phyloP scores from a whole-genome alignment of 2,329 filamentous ascomycete genomes.

The Cadophora sp. region DNA sequence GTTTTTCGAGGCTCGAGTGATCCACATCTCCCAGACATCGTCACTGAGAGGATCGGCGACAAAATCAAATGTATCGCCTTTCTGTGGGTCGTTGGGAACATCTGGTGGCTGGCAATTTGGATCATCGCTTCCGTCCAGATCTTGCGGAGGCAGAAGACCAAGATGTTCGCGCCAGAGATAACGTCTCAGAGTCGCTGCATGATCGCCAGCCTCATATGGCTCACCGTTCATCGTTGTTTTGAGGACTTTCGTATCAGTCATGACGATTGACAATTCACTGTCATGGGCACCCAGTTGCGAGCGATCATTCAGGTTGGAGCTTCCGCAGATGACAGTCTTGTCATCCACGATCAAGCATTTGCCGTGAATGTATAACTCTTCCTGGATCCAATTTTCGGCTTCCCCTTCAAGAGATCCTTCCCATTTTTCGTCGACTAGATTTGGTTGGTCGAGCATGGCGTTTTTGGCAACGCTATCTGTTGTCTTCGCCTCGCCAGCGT shows the following conservation, averaged over 20 bases:
- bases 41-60: slow-evolving; percentile 76
- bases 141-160: slow-evolving; percentile 78
- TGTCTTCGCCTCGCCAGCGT: slow-evolving; percentile 35
- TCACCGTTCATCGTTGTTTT: slow-evolving; percentile 80
- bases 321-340: slow-evolving; percentile 82
- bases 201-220: slow-evolving; percentile 78
- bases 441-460: slow-evolving; percentile 76
- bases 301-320: slow-evolving; percentile 91
- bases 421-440: slow-evolving; percentile 75
- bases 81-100: slow-evolving; percentile 69
- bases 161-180: slow-evolving; percentile 92
- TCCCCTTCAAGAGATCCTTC: slow-evolving; percentile 77
- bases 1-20: slow-evolving; percentile 69
- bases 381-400: slow-evolving; percentile 88
- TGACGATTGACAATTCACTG: slow-evolving; percentile 87
- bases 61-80: slow-evolving; percentile 66
- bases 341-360: slow-evolving; percentile 93
- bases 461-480: slow-evolving; percentile 70
- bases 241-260: slow-evolving; percentile 80
- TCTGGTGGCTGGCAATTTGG: slow-evolving; percentile 77
- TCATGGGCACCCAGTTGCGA: slow-evolving; percentile 89
- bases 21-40: slow-evolving; percentile 74
- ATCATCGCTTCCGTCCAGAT: slow-evolving; percentile 70
- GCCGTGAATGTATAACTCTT: slow-evolving; percentile 93
- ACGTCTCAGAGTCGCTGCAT: slow-evolving; percentile 80